Percentiles rank a stretch among this genome's conserved stretches.
Evolutionary conservation across 202 grass and related monocot species (phyloP).

Genomic region (Schoenoplectus triqueter): DNA sequence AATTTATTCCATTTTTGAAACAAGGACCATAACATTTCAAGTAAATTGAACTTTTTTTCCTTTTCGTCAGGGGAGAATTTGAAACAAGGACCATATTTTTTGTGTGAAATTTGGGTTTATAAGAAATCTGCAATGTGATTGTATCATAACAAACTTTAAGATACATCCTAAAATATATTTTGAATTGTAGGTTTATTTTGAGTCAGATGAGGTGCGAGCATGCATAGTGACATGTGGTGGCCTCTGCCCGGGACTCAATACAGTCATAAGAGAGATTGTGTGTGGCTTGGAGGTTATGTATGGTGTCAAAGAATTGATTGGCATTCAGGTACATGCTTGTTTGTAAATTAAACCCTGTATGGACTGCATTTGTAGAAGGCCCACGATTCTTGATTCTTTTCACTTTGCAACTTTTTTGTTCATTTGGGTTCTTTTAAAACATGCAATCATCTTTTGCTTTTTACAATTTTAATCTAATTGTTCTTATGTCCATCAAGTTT

Average conservation of each 20-base stretch:
- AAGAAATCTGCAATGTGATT: not conserved
- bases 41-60: not conserved
- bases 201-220: constrained; percentile 76
- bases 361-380: not conserved
- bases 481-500: not conserved
- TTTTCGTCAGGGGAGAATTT: not conserved
- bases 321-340: constrained; percentile 62
- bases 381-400: not conserved
- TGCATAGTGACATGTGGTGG: constrained; percentile 96
- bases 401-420: not conserved
- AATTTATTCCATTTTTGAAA: constrained; percentile 1
- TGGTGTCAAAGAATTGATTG: constrained; percentile 75
- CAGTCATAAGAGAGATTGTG: constrained; percentile 94
- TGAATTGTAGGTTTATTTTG: constrained; percentile 67
- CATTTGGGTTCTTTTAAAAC: not conserved
- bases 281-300: constrained; percentile 87
- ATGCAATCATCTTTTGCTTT: not conserved
- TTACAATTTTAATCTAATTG: not conserved
- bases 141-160: not conserved
- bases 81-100: not conserved
- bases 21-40: not conserved
- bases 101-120: constrained; percentile 11
- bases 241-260: constrained; percentile 90
- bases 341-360: constrained; percentile 11
- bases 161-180: not conserved